phyloP scores from a whole-genome alignment of 2,329 filamentous ascomycete species.

The Akanthomyces muscarius region DNA sequence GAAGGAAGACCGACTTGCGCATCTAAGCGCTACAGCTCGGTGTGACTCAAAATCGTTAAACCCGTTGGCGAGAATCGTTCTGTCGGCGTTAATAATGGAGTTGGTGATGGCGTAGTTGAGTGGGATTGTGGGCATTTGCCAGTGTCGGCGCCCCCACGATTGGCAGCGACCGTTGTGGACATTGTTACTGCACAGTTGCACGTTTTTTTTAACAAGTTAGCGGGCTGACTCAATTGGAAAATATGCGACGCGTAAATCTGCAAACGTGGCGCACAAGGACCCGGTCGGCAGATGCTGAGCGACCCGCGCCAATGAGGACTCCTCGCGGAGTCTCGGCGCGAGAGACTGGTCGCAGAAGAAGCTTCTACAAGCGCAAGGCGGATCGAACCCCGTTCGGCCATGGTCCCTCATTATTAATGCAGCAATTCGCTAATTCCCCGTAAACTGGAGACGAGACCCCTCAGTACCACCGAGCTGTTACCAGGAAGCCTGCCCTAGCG shows the following conservation, averaged over 20 bases:
- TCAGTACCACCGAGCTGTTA: background rate
- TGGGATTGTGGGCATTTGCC: conserved; percentile 1
- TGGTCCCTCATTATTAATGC: background rate
- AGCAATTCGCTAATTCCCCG: background rate
- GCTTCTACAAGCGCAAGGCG: background rate
- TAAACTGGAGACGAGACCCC: conserved; percentile 2
- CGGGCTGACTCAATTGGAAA: too few relatives aligned
- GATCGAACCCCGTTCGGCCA: conserved; percentile 4
- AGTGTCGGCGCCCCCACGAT: background rate
- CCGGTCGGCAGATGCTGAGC: background rate
- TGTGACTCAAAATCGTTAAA: conserved; percentile 1
- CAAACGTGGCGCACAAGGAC: background rate
- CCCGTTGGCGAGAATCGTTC: background rate
- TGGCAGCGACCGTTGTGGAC: background rate
- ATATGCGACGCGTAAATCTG: background rate
- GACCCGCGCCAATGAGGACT: background rate
- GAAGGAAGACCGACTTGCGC: background rate
- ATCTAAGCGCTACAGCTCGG: background rate
- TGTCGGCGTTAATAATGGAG: conserved; percentile 9
- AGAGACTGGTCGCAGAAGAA: background rate
- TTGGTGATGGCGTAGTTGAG: background rate
- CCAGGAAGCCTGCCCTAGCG: background rate
- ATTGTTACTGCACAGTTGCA: background rate
- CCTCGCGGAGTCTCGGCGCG: background rate
- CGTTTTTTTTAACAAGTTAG: too few relatives aligned